phyloP scores from a whole-genome alignment of 768 basidiomycete genomes.

The Paxillus ammoniavirescens region DNA sequence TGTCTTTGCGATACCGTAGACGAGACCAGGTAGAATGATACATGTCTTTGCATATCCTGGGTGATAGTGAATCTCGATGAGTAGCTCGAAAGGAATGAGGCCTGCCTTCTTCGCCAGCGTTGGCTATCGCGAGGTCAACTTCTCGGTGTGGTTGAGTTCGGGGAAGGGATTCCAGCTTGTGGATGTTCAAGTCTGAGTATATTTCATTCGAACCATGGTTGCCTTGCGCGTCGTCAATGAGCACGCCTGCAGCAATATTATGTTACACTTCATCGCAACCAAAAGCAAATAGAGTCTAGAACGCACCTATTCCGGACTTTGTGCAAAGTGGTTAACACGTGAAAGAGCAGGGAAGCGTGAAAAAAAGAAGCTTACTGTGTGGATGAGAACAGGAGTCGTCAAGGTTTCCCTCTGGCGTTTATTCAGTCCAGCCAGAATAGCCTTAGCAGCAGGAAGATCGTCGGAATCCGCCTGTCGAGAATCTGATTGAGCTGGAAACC shows the following conservation, averaged over 20 bases:
- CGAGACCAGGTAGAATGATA: conserved; percentile 52
- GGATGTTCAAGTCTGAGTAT: conserved; percentile 49
- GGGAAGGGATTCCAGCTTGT: conserved; percentile 44
- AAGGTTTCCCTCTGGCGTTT: conserved; percentile 40
- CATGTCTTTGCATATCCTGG: conserved; percentile 52
- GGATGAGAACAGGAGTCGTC: conserved; percentile 47
- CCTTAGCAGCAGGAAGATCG: conserved; percentile 39
- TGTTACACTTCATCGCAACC: neutral
- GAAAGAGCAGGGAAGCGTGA: neutral
- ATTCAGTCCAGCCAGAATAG: conserved; percentile 50
- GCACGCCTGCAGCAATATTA: conserved; percentile 8
- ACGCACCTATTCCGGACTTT: conserved; percentile 48
- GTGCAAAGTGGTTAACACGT: conserved; percentile 7
- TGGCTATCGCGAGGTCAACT: conserved; percentile 48
- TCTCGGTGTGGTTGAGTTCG: conserved; percentile 45
- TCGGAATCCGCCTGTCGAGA: conserved; percentile 40
- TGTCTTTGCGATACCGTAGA: conserved; percentile 55
- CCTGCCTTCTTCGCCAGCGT: conserved; percentile 47
- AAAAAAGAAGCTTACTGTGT: conserved; percentile 46
- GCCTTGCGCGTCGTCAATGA: conserved; percentile 37
- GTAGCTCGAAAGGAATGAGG: neutral
- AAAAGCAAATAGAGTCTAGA: neutral
- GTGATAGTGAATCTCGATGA: conserved; percentile 7
- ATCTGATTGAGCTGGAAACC: neutral
- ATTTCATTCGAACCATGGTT: conserved; percentile 36